Percentiles rank a stretch among this genome's conserved stretches.
These are phyloP conservation scores for Salix arbutifolia DNA, from an alignment of 345 rosid species.

Conservation along the genomic window DNA sequence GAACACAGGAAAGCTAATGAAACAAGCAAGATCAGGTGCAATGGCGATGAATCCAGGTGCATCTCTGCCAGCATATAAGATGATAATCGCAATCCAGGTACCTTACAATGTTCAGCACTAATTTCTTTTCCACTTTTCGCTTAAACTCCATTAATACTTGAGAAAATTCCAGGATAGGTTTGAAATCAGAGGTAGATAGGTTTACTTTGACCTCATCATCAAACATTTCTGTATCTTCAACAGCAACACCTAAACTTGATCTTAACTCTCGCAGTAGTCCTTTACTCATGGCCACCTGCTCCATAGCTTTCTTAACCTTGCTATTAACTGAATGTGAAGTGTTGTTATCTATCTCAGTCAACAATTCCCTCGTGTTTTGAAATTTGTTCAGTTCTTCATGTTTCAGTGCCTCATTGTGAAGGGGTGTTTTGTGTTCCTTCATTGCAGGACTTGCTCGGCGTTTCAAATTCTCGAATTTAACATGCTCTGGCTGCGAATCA, in stretches of 20 bases:
- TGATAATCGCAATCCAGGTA: slow-evolving; percentile 1
- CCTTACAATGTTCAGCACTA: slow-evolving; percentile 37
- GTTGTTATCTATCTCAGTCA: slow-evolving; percentile 14
- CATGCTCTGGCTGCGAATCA: neutral
- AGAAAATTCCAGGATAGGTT: slow-evolving; percentile 11
- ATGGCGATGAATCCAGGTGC: neutral
- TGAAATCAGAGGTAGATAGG: neutral
- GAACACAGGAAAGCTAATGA: neutral
- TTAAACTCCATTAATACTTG: slow-evolving; percentile 33
- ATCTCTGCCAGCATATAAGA: too few species aligned
- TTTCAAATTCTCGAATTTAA: slow-evolving; percentile 11
- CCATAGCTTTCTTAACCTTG: slow-evolving; percentile 23
- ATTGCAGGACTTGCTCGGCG: slow-evolving; percentile 9
- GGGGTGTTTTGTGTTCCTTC: slow-evolving; percentile 11
- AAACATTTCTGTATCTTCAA: neutral
- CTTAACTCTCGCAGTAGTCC: slow-evolving; percentile 16
- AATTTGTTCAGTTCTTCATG: slow-evolving; percentile 5
- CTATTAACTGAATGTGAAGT: slow-evolving; percentile 11
- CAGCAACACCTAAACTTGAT: slow-evolving; percentile 10
- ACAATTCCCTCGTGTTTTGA: neutral
- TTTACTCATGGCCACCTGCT: slow-evolving; percentile 22
- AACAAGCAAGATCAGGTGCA: neutral
- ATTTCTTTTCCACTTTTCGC: slow-evolving; percentile 25
- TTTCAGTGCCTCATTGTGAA: neutral
- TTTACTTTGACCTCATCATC: slow-evolving; percentile 2